Evolutionary conservation across 2,329 filamentous ascomycete species (phyloP).

Genomic region (Aspergillus fischeri): DNA sequence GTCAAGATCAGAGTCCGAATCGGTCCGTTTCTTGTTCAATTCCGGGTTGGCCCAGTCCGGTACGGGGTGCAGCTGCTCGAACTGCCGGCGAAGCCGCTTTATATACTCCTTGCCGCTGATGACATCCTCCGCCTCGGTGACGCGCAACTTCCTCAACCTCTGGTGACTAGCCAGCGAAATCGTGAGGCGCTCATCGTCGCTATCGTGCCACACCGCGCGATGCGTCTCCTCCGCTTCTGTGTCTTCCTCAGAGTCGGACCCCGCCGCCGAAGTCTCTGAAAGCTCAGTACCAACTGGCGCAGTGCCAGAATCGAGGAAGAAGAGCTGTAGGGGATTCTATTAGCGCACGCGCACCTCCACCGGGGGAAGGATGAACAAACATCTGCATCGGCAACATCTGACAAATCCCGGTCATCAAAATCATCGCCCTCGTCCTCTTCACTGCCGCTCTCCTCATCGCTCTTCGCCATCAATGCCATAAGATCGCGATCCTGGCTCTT

Average conservation of each 20-base stretch:
- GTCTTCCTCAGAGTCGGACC: conserved; percentile 36
- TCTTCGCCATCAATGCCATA: conserved; percentile 34
- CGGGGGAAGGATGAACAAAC: conserved; percentile 34
- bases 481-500: conserved; percentile 49
- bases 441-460: conserved; percentile 25
- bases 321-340: conserved; percentile 51
- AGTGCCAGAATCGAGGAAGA: conserved; percentile 71
- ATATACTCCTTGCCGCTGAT: conserved; percentile 84
- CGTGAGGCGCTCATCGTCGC: conserved; percentile 83
- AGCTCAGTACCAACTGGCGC: conserved; percentile 34
- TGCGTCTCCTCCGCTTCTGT: conserved; percentile 27
- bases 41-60: conserved; percentile 58
- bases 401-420: conserved; percentile 50
- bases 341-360: conserved; percentile 4
- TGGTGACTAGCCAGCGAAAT: conserved; percentile 75
- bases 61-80: conserved; percentile 55
- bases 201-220: conserved; percentile 74
- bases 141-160: conserved; percentile 75
- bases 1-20: conserved; percentile 42
- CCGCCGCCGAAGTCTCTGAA: conserved; percentile 32
- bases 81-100: conserved; percentile 74
- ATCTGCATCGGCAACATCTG: conserved; percentile 70
- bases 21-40: conserved; percentile 31
- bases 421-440: conserved; percentile 37
- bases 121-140: conserved; percentile 77